Evolutionary conservation across 164 flowering plant species (phyloP), one percentile per base, ranked within the genome.

Genomic region (Vitis riparia): DNA sequence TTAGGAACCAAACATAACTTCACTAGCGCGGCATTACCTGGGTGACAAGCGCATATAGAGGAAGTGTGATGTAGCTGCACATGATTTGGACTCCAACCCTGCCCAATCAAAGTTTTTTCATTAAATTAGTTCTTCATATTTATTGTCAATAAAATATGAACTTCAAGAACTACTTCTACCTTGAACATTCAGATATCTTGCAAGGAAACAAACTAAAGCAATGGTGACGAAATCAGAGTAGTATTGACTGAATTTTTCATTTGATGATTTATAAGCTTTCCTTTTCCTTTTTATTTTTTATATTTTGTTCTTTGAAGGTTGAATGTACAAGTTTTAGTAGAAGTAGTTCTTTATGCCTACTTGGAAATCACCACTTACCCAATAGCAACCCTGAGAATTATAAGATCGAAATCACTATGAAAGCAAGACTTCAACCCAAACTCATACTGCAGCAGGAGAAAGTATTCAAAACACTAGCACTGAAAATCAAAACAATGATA

Each of bases 1-100:
- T 58, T 23, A 12, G 16, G 61, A 58, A 58, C 61, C 29, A 15
- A 23, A 23, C 27, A 23, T 23, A 23, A 23, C 27, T 23, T 23
- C 27, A 23, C 27, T 23, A 23, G 27, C 2, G 2, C 2, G 27
- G 27, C 27, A 23, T 23, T 78, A 92, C 99, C 98, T 96, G 99
- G 58, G 99, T 91, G 37, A 96, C 92, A 19, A 96, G 94, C 16
- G 99, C 98, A 64, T 96, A 93, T 6, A 96, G 84, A 2, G 98
- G 99, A 59, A 96, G 98, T 5, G 98, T 93, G 68, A 85, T 83
- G 77, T 96, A 96, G 80, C 98, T 89, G 89, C 99, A 96, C 71
- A 93, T 19, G 73, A 89, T 47, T 66, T 88, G 95, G 56, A 89
- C 90, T 44, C 70, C 83, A 11, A 88, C 66, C 80, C 98, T 95